phyloP scores from a whole-genome alignment of 2,329 filamentous ascomycete species.

The Botrytis squamosa region DNA sequence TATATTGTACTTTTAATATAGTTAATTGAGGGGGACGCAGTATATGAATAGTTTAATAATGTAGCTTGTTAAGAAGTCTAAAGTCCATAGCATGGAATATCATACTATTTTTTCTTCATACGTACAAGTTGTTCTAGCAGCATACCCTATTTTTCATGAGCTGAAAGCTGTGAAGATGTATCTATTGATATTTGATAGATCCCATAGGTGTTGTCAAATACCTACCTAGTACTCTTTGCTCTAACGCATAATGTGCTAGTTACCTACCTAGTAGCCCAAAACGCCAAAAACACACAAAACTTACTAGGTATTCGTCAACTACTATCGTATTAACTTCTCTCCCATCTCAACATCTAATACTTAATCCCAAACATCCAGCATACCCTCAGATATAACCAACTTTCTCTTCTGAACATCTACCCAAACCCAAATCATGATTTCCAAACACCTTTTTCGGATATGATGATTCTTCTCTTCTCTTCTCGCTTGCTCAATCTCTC shows the following conservation, averaged over 20 bases:
- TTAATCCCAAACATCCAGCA: background rate
- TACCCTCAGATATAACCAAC: background rate
- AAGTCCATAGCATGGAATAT: background rate
- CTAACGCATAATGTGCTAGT: background rate
- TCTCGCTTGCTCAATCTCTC: background rate
- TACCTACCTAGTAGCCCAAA: too few relatives aligned
- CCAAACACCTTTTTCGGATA: background rate
- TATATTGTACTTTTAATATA: constrained; percentile 14
- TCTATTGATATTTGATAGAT: background rate
- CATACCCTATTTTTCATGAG: background rate
- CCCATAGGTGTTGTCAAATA: background rate
- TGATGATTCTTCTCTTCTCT: background rate
- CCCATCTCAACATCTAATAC: background rate
- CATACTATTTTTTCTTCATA: background rate
- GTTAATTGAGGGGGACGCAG: background rate
- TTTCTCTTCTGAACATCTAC: background rate
- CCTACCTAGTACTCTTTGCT: background rate
- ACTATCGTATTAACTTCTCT: background rate
- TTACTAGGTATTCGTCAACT: background rate
- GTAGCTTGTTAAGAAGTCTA: background rate
- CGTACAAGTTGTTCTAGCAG: background rate
- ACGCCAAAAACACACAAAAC: background rate
- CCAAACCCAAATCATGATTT: background rate
- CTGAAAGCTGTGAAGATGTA: background rate
- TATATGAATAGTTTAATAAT: background rate